Base-by-base conservation (phyloP, 2,329 filamentous ascomycete species). In the Alternaria rosae region DNA sequence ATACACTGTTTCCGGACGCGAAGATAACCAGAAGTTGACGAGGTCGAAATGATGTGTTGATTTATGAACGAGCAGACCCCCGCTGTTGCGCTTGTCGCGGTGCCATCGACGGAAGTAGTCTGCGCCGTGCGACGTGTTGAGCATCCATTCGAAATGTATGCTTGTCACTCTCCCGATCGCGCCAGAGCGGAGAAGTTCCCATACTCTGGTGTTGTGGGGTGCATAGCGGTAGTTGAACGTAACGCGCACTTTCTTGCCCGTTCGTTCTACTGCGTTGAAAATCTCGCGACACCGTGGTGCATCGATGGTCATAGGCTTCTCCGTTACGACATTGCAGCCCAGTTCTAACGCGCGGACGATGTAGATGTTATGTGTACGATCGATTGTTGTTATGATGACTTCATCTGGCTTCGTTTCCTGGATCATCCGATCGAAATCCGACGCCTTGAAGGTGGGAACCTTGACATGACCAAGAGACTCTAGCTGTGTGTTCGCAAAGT, bases 231-330 rank as follows among this genome's bases (percentile, higher is more conserved):
- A 89, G 77, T 89, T 89, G 81, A 89, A 89, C 0, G 85, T 86
- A 1, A 89, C 87, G 15, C 87, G 82, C 4, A 89, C 81, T 41
- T 82, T 80, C 12, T 77, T 75, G 3, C 80, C 79, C 0, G 85
- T 86, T 17, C 82, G 78, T 53, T 85, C 81, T 15, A 86, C 86
- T 12, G 85, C 84, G 64, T 82, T 80, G 64, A 88, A 82, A 60
- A 89, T 89, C 52, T 82, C 80, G 7, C 76, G 79, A 74, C 86
- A 88, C 3, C 86, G 82, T 2, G 82, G 80, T 0, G 81, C 85
- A 68, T 89, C 86, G 67, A 88, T 86, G 1, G 87, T 89, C 87
- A 89, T 89, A 5, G 87, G 87, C 73, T 89, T 89, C 70, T 89
- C 87, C 0, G 85, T 89, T n/a, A 89, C 80, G 0, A 88, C 87